Conservation (phyloP, 2,329 filamentous ascomycete genomes). For the Lasiodiplodia sp. region DNA sequence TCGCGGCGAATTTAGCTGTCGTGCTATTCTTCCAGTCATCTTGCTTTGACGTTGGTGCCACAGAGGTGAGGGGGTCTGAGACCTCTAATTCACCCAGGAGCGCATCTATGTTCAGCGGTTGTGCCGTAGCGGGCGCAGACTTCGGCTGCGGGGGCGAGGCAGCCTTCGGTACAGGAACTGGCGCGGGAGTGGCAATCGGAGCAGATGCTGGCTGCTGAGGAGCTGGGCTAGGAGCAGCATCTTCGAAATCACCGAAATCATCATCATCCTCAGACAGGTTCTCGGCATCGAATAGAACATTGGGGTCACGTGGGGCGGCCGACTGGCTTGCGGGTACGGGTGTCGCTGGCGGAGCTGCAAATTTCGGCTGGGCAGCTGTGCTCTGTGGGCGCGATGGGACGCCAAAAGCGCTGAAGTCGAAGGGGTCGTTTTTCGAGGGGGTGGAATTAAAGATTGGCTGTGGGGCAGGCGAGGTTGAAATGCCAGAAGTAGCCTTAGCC, state of each 20-base stretch:
- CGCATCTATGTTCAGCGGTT: slow-evolving; percentile 22
- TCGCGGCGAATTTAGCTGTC: slow-evolving; percentile 25
- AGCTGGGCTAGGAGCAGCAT: not conserved
- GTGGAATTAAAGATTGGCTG: slow-evolving; percentile 8
- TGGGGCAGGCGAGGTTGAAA: slow-evolving; percentile 1
- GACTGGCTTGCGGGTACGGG: slow-evolving; percentile 10
- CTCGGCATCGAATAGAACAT: slow-evolving; percentile 50
- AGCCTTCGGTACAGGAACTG: not conserved
- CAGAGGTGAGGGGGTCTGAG: slow-evolving; percentile 14
- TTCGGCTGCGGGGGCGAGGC: slow-evolving; percentile 30
- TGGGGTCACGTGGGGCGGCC: slow-evolving; percentile 40
- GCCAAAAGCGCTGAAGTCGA: slow-evolving; percentile 27
- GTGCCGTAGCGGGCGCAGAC: slow-evolving; percentile 25
- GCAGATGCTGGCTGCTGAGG: slow-evolving; percentile 27
- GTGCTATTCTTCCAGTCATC: slow-evolving; percentile 27
- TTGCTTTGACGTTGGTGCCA: slow-evolving; percentile 23
- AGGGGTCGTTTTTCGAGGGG: slow-evolving; percentile 19
- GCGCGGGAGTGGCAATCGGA: slow-evolving; percentile 18
- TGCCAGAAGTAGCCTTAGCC: slow-evolving; percentile 7
- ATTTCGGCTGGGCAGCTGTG: not conserved
- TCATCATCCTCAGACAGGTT: slow-evolving; percentile 44
- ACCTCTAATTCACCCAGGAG: slow-evolving; percentile 24
- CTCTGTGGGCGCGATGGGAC: slow-evolving; percentile 17
- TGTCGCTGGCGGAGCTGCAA: not conserved
- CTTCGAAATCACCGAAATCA: slow-evolving; percentile 49